Conservation (phyloP, 257 asterid genomes). For the Capsicum pubescens region DNA sequence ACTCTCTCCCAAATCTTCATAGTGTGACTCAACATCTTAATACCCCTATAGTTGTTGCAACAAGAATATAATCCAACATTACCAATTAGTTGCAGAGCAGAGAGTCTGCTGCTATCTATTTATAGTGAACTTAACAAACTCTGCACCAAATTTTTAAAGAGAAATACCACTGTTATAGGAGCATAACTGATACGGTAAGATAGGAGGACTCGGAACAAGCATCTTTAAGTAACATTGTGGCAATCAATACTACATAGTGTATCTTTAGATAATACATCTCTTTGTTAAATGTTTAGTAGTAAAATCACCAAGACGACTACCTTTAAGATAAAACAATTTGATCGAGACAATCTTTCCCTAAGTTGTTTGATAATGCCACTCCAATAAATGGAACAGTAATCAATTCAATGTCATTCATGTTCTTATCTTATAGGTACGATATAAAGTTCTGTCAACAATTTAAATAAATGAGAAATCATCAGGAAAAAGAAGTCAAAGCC, state of each 20-base stretch:
- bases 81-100: not conserved
- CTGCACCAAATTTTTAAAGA: not conserved
- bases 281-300: not conserved
- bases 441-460: constrained; percentile 1
- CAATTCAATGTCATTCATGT: constrained; percentile 15
- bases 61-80: not conserved
- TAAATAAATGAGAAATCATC: constrained; percentile 2
- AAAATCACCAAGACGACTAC: not conserved
- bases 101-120: not conserved
- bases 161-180: not conserved
- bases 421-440: not conserved
- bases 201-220: not conserved
- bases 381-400: constrained; percentile 4
- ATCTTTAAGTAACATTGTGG: not conserved
- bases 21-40: too few species aligned
- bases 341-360: not conserved
- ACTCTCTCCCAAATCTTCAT: too few species aligned
- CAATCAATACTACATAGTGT: not conserved
- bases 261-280: not conserved
- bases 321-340: not conserved
- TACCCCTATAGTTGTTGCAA: too few species aligned
- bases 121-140: not conserved
- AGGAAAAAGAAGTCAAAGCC: not conserved
- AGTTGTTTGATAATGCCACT: constrained; percentile 10
- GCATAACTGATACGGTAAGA: not conserved